These are phyloP conservation scores for Fomitopsis palustris DNA, from an alignment of 1,284 basidiomycete genomes.

Conservation along the genomic window DNA sequence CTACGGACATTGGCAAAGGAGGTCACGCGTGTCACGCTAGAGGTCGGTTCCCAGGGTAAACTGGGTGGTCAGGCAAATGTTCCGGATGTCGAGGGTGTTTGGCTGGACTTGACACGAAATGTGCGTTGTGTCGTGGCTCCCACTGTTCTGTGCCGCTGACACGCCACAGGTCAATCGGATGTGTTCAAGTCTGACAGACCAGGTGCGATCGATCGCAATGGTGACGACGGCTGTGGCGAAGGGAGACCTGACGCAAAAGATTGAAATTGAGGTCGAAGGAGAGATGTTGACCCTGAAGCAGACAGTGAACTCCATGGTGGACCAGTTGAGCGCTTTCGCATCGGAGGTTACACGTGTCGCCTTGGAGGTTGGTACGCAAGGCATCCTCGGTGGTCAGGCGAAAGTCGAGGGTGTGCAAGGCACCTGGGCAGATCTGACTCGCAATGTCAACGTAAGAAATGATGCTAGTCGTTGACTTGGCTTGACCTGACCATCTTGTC, in stretches of 20 bases:
- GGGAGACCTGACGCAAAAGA: constrained; percentile 88
- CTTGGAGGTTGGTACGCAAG: constrained; percentile 87
- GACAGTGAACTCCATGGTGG: constrained; percentile 87
- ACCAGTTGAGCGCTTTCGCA: constrained; percentile 88
- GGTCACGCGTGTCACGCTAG: constrained; percentile 92
- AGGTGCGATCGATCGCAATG: constrained; percentile 89
- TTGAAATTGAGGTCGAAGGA: constrained; percentile 88
- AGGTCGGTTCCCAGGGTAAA: constrained; percentile 90
- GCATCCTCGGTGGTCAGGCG: constrained; percentile 91
- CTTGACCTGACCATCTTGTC: background rate
- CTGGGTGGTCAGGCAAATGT: constrained; percentile 91
- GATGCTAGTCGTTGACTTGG: constrained; percentile 12
- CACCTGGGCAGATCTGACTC: constrained; percentile 90
- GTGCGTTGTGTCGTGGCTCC: constrained; percentile 41
- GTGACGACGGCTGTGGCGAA: constrained; percentile 92
- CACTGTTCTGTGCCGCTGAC: constrained; percentile 4
- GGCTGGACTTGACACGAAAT: constrained; percentile 88
- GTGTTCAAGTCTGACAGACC: constrained; percentile 91
- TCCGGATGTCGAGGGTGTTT: constrained; percentile 93
- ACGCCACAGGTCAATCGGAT: constrained; percentile 78
- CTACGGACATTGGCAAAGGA: constrained; percentile 90
- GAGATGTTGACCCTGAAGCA: constrained; percentile 86
- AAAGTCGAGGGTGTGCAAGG: constrained; percentile 91
- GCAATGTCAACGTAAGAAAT: constrained; percentile 76
- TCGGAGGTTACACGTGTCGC: constrained; percentile 95